A percentile compares a stretch with the other conserved stretches of the same genome.
Conservation (phyloP, 2,329 filamentous ascomycete species). For the Fusarium sp. region DNA sequence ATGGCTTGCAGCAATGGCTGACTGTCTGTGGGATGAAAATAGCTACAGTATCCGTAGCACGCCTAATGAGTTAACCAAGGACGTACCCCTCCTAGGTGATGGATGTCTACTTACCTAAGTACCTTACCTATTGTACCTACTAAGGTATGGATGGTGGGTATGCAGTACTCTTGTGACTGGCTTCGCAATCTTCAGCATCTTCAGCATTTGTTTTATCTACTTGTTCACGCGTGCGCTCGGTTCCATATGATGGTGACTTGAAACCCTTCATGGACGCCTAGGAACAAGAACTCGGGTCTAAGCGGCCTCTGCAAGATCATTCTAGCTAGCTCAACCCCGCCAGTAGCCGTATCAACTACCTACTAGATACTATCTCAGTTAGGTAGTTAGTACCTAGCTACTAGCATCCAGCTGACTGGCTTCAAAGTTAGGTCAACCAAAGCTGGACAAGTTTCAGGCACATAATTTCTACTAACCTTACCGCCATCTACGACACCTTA, state of each 20-base stretch:
- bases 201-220: not conserved
- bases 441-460: not conserved
- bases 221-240: not conserved
- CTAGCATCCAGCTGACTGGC: not conserved
- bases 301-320: not conserved
- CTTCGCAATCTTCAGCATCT: not conserved
- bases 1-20: slow-evolving; percentile 32
- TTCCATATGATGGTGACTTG: not conserved
- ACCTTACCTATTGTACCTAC: not conserved
- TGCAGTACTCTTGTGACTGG: not conserved
- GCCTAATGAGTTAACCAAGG: slow-evolving; percentile 16
- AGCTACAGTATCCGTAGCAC: slow-evolving; percentile 4
- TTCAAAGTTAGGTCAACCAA: not conserved
- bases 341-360: not conserved
- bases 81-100: not conserved
- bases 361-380: not conserved
- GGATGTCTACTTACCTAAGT: too few relatives aligned
- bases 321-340: not conserved
- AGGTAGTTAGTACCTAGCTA: not conserved
- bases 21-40: slow-evolving; percentile 29
- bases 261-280: not conserved
- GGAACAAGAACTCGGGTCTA: not conserved
- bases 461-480: not conserved
- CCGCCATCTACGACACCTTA: not conserved
- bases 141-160: not conserved